Evolutionary conservation across 2,329 filamentous ascomycete genomes (phyloP), one percentile per base, ranked within the genome.

Genomic region (Nigrospora oryzae): DNA sequence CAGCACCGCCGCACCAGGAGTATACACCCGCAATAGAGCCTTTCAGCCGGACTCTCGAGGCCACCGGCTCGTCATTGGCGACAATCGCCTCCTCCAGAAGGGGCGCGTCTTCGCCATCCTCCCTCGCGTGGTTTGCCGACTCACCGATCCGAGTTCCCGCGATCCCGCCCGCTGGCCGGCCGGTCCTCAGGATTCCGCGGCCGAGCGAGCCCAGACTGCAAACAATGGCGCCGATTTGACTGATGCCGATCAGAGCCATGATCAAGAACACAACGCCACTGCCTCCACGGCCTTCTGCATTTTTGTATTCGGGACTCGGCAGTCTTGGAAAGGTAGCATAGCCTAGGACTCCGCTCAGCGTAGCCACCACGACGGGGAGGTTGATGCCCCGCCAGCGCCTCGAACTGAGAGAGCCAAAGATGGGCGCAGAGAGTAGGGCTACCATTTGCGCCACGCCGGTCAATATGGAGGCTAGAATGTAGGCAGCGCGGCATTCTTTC

Each of bases 11-110:
- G 45, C 85, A 89, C 50, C 95, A 79, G 43, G 87, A 94, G 64
- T 98, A 98, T 1, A 96, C 84, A 2, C 93, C 93, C 1, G 93
- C 91, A 53, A 98, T 93, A 13, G 88, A 91, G 12, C 93, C 93
- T 67, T 97, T 97, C 43, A 97, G 76, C 30, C 73, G 67, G 34
- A 80, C 73, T 13, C 77, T 66, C 10, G 74, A 74, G 14, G 66
- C 59, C 1, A 62, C 56, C 32, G 65, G 58, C 36, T 48, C 40
- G 28, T 47, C 42, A 47, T 3, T 49, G 46, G 46, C 51, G 36
- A 34, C 52, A 13, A 36, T 49, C 12, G 46, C 44, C 33, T 53
- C 50, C 33, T 59, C 55, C 14, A 75, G 58, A 40, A 72, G 56
- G 14, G 70, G 66, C 28, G 67, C 64, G 36, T 59, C 59, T 45